phyloP scores from a whole-genome alignment of 2,329 filamentous ascomycete genomes.

The Claviceps pazoutovae region DNA sequence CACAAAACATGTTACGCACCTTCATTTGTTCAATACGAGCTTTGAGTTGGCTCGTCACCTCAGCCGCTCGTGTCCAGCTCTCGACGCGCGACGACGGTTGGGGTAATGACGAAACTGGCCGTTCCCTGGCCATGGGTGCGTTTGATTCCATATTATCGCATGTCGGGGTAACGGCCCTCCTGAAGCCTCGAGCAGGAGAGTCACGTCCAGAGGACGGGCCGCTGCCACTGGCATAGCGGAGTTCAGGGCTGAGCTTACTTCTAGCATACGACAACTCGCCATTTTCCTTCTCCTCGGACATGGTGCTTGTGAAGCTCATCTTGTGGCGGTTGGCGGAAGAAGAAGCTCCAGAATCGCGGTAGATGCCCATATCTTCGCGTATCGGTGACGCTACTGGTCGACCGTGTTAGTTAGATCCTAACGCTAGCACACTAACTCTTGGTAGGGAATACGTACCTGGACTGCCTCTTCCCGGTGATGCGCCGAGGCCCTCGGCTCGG shows the following conservation, averaged over 20 bases:
- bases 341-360: constrained; percentile 34
- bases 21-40: constrained; percentile 99
- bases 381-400: constrained; percentile 34
- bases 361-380: constrained; percentile 46
- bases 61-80: constrained; percentile 92
- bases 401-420: background rate
- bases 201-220: constrained; percentile 40
- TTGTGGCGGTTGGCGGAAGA: constrained; percentile 31
- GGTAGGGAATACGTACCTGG: constrained; percentile 15
- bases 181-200: constrained; percentile 44
- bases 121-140: constrained; percentile 15
- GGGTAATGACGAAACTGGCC: constrained; percentile 22
- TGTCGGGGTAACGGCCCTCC: constrained; percentile 20
- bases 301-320: constrained; percentile 48
- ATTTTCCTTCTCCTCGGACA: constrained; percentile 70
- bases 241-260: constrained; percentile 41
- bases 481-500: constrained; percentile 39
- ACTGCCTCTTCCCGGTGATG: constrained; percentile 23
- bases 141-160: constrained; percentile 21
- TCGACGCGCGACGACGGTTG: constrained; percentile 36
- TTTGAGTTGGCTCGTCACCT: constrained; percentile 95
- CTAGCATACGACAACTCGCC: constrained; percentile 34
- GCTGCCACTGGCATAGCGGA: constrained; percentile 33
- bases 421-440: background rate
- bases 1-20: constrained; percentile 24